phyloP scores from a whole-genome alignment of 768 basidiomycete genomes.

The Flagelloscypha sp. region DNA sequence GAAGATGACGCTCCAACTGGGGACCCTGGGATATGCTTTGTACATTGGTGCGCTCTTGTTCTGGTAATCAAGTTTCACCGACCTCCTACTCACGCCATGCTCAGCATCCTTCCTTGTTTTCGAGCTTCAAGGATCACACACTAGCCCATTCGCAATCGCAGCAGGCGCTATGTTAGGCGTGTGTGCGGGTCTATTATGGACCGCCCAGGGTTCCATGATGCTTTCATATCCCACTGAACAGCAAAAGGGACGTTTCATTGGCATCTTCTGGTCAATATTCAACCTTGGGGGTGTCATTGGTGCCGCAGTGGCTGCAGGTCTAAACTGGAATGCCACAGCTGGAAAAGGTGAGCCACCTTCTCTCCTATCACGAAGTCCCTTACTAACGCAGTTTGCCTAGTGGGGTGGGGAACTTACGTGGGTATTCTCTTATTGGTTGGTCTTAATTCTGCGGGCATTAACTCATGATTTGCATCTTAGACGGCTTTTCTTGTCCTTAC shows the following conservation, averaged over 20 bases:
- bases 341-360: too few species aligned
- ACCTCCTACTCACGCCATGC: neutral
- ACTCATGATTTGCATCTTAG: slow-evolving; percentile 27
- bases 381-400: too few species aligned
- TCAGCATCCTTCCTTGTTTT: slow-evolving; percentile 2
- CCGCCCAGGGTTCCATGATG: slow-evolving; percentile 81
- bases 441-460: slow-evolving; percentile 1
- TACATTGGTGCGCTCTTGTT: slow-evolving; percentile 74
- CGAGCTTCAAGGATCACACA: slow-evolving; percentile 55
- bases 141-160: slow-evolving; percentile 57
- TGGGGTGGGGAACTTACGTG: slow-evolving; percentile 71
- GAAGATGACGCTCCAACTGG: slow-evolving; percentile 61
- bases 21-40: slow-evolving; percentile 67
- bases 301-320: slow-evolving; percentile 62
- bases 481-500: slow-evolving; percentile 72
- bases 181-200: slow-evolving; percentile 70
- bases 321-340: slow-evolving; percentile 59
- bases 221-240: slow-evolving; percentile 74
- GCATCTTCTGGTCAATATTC: slow-evolving; percentile 80
- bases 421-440: slow-evolving; percentile 17
- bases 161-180: slow-evolving; percentile 71
- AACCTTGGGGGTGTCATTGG: slow-evolving; percentile 78
- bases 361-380: too few species aligned
- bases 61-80: too few species aligned
- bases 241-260: slow-evolving; percentile 72